A percentile compares a stretch with the other conserved stretches of the same genome.
phyloP scores from a whole-genome alignment of 345 rosid species.

The Durio zibethinus region DNA sequence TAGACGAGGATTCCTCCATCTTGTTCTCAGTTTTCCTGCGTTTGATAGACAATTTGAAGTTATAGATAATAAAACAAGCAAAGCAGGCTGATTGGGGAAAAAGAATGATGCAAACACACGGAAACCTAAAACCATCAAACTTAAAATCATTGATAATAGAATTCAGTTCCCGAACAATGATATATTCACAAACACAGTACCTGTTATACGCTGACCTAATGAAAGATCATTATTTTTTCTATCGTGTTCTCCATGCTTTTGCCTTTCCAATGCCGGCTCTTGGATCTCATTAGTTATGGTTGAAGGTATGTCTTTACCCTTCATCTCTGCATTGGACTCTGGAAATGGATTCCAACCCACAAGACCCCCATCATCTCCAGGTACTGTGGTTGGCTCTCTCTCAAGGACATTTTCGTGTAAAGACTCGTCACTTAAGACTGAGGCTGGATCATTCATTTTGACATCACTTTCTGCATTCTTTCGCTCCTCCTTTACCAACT shows the following conservation, averaged over 20 bases:
- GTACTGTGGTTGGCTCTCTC: conserved; percentile 29
- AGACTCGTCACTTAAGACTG: conserved; percentile 7
- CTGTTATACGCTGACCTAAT: conserved; percentile 27
- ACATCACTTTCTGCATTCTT: conserved; percentile 27
- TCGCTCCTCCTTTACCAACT: conserved; percentile 26
- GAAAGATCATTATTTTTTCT: conserved; percentile 23
- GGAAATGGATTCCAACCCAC: conserved; percentile 20
- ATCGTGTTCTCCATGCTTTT: conserved; percentile 26
- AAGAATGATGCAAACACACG: neutral
- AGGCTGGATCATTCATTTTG: conserved; percentile 26
- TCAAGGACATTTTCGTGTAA: conserved; percentile 26
- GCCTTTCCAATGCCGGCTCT: conserved; percentile 22
- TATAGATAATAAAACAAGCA: neutral
- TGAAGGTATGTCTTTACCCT: conserved; percentile 16
- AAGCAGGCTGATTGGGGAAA: neutral
- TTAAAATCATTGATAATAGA: neutral
- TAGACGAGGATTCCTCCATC: conserved; percentile 23
- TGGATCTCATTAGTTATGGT: conserved; percentile 7
- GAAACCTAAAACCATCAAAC: neutral
- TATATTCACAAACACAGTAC: conserved; percentile 12
- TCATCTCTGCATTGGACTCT: conserved; percentile 17
- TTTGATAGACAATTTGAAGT: neutral
- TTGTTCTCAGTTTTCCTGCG: conserved; percentile 42
- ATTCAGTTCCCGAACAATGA: neutral
- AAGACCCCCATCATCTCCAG: conserved; percentile 24